Percentiles rank a stretch among this genome's conserved stretches.
phyloP scores from a whole-genome alignment of 2,329 filamentous ascomycete genomes.

The Sphaceloma murrayae region DNA sequence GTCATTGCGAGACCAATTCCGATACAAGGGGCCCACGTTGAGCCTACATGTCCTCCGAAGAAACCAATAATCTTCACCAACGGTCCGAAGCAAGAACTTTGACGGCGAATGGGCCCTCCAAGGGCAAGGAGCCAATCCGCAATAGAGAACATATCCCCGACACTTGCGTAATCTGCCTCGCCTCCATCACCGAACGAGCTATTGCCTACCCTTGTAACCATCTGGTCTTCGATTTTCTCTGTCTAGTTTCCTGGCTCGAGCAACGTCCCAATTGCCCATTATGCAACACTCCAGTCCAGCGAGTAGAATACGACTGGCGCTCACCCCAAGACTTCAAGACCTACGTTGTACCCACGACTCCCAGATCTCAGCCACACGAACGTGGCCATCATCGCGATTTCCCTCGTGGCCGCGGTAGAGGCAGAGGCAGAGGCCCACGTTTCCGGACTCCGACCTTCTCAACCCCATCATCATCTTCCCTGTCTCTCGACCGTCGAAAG shows the following conservation, averaged over 20 bases:
- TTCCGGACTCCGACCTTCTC: not conserved
- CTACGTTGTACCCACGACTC: constrained; percentile 42
- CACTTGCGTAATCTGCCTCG: constrained; percentile 82
- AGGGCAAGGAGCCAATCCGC: constrained; percentile 17
- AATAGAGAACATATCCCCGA: constrained; percentile 23
- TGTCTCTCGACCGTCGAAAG: constrained; percentile 51
- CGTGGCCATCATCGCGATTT: too few species aligned
- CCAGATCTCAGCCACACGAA: too few species aligned
- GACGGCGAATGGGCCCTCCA: constrained; percentile 22
- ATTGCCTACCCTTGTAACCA: constrained; percentile 69
- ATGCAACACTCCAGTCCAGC: constrained; percentile 49
- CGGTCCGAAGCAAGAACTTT: constrained; percentile 4
- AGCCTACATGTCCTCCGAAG: constrained; percentile 13
- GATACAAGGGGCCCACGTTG: too few species aligned
- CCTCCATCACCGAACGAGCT: constrained; percentile 61
- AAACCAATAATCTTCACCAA: not conserved
- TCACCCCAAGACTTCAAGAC: constrained; percentile 47
- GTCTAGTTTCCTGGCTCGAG: constrained; percentile 72
- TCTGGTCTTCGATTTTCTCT: constrained; percentile 73
- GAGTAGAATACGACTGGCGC: constrained; percentile 57
- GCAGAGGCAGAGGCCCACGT: not conserved
- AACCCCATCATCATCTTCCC: constrained; percentile 18
- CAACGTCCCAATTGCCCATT: constrained; percentile 65
- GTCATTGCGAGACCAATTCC: too few species aligned
- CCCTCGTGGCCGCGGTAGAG: too few species aligned